Evolutionary conservation across 192 early-diverging fungal species (phyloP).

Genomic region (Coemansia sp.): DNA sequence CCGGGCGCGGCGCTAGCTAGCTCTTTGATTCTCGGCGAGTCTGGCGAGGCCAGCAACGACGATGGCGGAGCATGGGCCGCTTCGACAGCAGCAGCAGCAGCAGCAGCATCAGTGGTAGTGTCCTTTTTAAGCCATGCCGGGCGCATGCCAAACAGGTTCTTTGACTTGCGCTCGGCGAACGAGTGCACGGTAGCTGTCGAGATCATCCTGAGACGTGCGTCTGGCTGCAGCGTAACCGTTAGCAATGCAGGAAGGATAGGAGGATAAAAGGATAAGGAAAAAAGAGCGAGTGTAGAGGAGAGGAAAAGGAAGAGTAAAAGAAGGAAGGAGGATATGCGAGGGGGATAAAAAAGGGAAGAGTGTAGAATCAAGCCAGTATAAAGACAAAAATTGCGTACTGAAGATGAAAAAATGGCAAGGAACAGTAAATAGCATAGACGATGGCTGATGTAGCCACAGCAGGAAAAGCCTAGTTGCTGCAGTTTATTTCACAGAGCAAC

Average conservation of each 20-base stretch:
- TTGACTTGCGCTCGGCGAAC: conserved; percentile 45
- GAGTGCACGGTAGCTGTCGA: conserved; percentile 36
- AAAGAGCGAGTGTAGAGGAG: not conserved
- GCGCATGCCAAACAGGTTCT: conserved; percentile 49
- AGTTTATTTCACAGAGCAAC: conserved; percentile 6
- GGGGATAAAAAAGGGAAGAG: not conserved
- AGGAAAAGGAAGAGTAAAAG: conserved; percentile 6
- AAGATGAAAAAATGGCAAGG: not conserved
- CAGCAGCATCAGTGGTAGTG: conserved; percentile 6
- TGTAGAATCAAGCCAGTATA: conserved; percentile 5
- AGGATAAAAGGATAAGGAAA: not conserved
- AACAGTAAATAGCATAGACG: conserved; percentile 4
- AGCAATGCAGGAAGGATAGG: not conserved
- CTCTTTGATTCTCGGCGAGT: conserved; percentile 40
- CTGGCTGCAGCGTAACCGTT: not conserved
- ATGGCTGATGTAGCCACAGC: conserved; percentile 11
- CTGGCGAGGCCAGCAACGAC: conserved; percentile 23
- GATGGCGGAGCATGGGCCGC: not conserved
- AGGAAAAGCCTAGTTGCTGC: conserved; percentile 4
- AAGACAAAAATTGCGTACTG: conserved; percentile 6
- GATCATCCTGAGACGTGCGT: conserved; percentile 27
- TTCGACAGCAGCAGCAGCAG: conserved; percentile 11
- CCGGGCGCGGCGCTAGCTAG: conserved; percentile 18
- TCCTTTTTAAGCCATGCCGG: conserved; percentile 42
- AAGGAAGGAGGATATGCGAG: conserved; percentile 2